Conservation (phyloP, 2,329 filamentous ascomycete genomes). For the Didymella arachidicola region DNA sequence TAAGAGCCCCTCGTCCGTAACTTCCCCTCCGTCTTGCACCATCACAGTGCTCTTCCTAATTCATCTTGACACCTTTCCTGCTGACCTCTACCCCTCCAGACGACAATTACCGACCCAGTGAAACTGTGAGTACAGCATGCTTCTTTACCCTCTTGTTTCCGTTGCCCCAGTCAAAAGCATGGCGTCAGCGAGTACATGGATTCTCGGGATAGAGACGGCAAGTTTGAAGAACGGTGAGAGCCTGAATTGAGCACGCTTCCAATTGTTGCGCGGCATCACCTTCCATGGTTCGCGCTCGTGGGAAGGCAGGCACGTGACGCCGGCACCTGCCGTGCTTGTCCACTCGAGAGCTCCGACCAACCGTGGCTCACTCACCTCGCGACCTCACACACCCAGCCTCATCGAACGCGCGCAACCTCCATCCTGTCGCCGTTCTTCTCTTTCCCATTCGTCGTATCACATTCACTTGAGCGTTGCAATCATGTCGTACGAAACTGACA, state of each 20-base stretch:
- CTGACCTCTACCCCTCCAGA: slow-evolving; percentile 34
- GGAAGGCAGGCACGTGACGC: slow-evolving; percentile 19
- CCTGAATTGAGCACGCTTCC: neutral
- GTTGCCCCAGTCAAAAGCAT: slow-evolving; percentile 6
- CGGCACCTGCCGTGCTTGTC: slow-evolving; percentile 28
- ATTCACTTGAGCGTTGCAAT: slow-evolving; percentile 22
- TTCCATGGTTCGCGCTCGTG: slow-evolving; percentile 24
- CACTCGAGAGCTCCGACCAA: slow-evolving; percentile 23
- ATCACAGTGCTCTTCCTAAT: slow-evolving; percentile 35
- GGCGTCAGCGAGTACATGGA: slow-evolving; percentile 1
- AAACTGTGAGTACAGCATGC: slow-evolving; percentile 31
- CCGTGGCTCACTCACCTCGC: slow-evolving; percentile 33
- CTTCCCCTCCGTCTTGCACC: slow-evolving; percentile 30
- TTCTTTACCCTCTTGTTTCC: slow-evolving; percentile 15
- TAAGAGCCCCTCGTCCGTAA: slow-evolving; percentile 27
- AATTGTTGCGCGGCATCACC: neutral
- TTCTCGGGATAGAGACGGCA: neutral
- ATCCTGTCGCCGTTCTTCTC: slow-evolving; percentile 20
- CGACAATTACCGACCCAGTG: slow-evolving; percentile 38
- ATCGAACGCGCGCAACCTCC: slow-evolving; percentile 36
- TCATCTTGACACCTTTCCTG: slow-evolving; percentile 28
- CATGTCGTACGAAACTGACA: slow-evolving; percentile 52
- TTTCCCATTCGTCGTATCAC: slow-evolving; percentile 21
- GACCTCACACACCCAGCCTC: slow-evolving; percentile 33
- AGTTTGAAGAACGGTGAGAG: neutral